Conservation (phyloP, 2,329 filamentous ascomycete genomes). For the Lasiodiplodia gonubiensis region DNA sequence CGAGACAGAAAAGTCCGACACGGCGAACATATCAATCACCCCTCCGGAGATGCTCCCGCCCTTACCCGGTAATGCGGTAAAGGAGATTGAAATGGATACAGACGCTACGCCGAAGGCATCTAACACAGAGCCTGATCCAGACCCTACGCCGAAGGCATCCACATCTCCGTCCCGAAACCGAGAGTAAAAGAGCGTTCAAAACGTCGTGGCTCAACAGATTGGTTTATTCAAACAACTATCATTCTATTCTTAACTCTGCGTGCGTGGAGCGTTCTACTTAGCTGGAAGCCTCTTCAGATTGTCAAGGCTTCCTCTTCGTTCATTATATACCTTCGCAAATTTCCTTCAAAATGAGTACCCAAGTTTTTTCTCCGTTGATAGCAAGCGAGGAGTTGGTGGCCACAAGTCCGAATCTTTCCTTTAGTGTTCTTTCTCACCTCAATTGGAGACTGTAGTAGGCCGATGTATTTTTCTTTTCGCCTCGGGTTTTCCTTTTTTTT, state of each 20-base stretch:
- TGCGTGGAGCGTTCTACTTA: constrained; percentile 19
- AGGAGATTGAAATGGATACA: constrained; percentile 44
- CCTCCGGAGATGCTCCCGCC: constrained; percentile 59
- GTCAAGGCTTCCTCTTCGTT: constrained; percentile 12
- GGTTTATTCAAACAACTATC: background rate
- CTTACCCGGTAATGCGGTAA: constrained; percentile 48
- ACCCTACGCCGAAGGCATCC: constrained; percentile 50
- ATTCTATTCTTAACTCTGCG: background rate
- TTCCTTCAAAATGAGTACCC: constrained; percentile 16
- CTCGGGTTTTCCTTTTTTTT: background rate
- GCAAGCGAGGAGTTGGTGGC: constrained; percentile 24
- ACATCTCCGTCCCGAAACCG: constrained; percentile 14
- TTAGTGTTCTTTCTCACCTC: constrained; percentile 6
- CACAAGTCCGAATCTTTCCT: constrained; percentile 17
- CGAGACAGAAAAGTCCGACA: background rate
- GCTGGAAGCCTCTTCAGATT: constrained; percentile 12
- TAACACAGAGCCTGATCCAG: constrained; percentile 46
- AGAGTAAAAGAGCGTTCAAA: constrained; percentile 5
- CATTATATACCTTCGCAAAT: background rate
- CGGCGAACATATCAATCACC: constrained; percentile 45
- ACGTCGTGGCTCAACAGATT: constrained; percentile 26
- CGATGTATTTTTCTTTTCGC: background rate
- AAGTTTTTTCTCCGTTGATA: constrained; percentile 5
- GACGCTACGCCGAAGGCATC: constrained; percentile 47
- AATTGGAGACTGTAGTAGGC: constrained; percentile 12